These are phyloP conservation scores for Citropsis articulata DNA, from an alignment of 345 rosid species.

Conservation along the genomic window DNA sequence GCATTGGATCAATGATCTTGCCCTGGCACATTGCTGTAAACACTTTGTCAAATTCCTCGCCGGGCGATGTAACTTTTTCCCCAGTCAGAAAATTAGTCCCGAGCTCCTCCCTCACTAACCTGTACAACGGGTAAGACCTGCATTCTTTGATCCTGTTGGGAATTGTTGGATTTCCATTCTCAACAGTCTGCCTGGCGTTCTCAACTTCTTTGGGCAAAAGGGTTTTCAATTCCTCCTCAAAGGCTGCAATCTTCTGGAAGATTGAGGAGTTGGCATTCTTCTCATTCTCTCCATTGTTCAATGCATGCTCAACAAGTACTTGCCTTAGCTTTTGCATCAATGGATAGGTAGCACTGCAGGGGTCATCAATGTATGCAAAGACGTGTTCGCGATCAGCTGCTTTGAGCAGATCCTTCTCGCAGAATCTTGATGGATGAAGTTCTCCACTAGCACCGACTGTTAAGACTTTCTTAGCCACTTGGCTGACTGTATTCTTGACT, in stretches of 20 bases:
- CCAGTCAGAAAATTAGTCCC: conserved; percentile 53
- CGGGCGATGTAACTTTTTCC: conserved; percentile 58
- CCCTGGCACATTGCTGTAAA: conserved; percentile 67
- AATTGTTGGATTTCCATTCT: conserved; percentile 45
- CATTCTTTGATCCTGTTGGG: conserved; percentile 66
- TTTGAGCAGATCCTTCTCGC: conserved; percentile 59
- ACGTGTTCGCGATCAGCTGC: conserved; percentile 64
- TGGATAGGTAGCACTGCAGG: conserved; percentile 68
- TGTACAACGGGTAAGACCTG: conserved; percentile 71
- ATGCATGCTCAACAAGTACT: conserved; percentile 62
- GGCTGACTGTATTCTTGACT: conserved; percentile 45
- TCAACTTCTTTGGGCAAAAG: conserved; percentile 66
- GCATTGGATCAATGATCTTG: conserved; percentile 57
- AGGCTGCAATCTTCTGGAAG: conserved; percentile 62
- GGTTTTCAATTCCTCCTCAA: conserved; percentile 57
- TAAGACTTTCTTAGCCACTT: conserved; percentile 43
- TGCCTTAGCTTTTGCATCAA: conserved; percentile 78
- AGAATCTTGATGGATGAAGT: conserved; percentile 75
- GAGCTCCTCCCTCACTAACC: conserved; percentile 60
- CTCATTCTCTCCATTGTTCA: conserved; percentile 57
- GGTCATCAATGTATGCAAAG: conserved; percentile 67
- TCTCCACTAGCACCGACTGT: conserved; percentile 55
- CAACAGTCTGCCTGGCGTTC: conserved; percentile 37
- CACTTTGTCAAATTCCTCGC: conserved; percentile 73
- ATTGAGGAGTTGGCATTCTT: conserved; percentile 42